Evolutionary conservation across 148 eudicot species (phyloP).

Genomic region (Vaccinium myrtillus): DNA sequence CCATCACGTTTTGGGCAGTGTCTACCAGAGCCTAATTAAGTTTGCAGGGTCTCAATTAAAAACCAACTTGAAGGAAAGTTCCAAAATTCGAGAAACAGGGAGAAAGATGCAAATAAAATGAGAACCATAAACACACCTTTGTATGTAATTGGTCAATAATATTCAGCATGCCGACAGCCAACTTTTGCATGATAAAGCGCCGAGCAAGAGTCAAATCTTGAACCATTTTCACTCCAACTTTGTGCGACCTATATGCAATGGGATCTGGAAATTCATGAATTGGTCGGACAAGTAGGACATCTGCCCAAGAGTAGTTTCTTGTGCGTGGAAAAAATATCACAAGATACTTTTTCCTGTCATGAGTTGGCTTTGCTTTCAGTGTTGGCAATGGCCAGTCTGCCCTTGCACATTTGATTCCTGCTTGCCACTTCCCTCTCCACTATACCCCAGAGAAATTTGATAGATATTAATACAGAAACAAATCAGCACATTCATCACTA

Average conservation of each 20-base stretch:
- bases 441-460: slow-evolving; percentile 42
- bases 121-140: slow-evolving; percentile 51
- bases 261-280: slow-evolving; percentile 81
- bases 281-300: slow-evolving; percentile 77
- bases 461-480: slow-evolving; percentile 16
- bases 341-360: slow-evolving; percentile 80
- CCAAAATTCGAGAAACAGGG: not conserved
- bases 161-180: slow-evolving; percentile 73
- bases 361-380: slow-evolving; percentile 87
- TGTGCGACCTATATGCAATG: slow-evolving; percentile 72
- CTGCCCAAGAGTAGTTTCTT: slow-evolving; percentile 91
- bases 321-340: slow-evolving; percentile 83
- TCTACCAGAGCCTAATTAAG: slow-evolving; percentile 66
- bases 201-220: slow-evolving; percentile 91
- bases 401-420: slow-evolving; percentile 88
- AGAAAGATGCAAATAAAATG: not conserved
- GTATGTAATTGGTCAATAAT: slow-evolving; percentile 71
- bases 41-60: slow-evolving; percentile 20
- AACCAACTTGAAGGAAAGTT: not conserved
- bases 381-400: slow-evolving; percentile 93
- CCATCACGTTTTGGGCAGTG: slow-evolving; percentile 62
- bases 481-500: not conserved
- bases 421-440: slow-evolving; percentile 99
- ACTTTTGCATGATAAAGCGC: slow-evolving; percentile 77
- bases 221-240: slow-evolving; percentile 72